A percentile compares a stretch with the other conserved stretches of the same genome.
Conservation (phyloP, 345 rosid genomes). For the Acer yangbiense region DNA sequence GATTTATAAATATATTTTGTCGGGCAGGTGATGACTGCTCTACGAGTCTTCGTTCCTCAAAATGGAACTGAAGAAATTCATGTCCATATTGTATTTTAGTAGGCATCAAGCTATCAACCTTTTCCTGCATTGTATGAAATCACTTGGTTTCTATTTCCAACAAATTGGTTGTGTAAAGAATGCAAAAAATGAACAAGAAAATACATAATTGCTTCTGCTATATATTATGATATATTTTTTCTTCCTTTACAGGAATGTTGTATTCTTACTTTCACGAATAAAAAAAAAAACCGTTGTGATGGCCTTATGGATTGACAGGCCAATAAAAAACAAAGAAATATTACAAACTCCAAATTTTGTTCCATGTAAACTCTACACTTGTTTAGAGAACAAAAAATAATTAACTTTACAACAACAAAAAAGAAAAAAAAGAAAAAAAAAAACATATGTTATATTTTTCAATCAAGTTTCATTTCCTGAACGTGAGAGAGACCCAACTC, state of each 20-base stretch:
- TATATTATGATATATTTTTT: not conserved
- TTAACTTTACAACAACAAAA: constrained; percentile 3
- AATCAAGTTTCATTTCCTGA: not conserved
- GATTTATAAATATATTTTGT: not conserved
- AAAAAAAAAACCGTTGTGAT: not conserved
- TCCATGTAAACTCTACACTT: constrained; percentile 16
- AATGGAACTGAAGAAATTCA: not conserved
- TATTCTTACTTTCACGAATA: not conserved
- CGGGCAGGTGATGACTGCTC: not conserved
- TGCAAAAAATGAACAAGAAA: not conserved
- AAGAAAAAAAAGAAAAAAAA: not conserved
- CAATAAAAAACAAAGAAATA: not conserved
- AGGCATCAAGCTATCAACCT: not conserved
- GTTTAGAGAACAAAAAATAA: not conserved
- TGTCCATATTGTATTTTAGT: not conserved
- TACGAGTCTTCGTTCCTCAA: not conserved
- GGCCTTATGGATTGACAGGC: not conserved
- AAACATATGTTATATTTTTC: not conserved
- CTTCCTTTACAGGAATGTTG: not conserved
- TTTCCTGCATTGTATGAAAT: not conserved
- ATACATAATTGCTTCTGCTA: not conserved
- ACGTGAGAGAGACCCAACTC: constrained; percentile 32
- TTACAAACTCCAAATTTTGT: not conserved
- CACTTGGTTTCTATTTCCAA: not conserved
- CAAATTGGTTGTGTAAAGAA: not conserved